Evolutionary conservation across 1,284 basidiomycete species (phyloP).

Genomic region (Erythrobasidium hasegawianum): DNA sequence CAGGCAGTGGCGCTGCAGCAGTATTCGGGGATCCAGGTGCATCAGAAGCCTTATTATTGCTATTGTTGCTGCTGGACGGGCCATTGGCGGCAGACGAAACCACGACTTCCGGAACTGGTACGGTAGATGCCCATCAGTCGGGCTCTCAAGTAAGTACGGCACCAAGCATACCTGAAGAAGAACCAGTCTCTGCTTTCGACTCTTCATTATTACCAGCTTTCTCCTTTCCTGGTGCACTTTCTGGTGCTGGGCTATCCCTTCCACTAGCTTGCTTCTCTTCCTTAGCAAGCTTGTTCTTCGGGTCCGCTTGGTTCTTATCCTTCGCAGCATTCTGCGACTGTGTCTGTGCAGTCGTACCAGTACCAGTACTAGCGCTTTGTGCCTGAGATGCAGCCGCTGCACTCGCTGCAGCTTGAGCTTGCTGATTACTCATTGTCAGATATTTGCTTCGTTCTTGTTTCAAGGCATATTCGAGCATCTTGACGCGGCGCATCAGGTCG

Average conservation of each 20-base stretch:
- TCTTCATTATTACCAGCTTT: not conserved
- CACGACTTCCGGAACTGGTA: constrained; percentile 22
- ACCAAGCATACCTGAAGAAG: not conserved
- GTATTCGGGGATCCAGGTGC: too few species aligned
- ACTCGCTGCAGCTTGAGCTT: not conserved
- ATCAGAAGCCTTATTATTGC: too few species aligned
- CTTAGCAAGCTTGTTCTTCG: constrained; percentile 26
- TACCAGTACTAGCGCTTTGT: constrained; percentile 43
- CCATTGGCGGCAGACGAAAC: constrained; percentile 7
- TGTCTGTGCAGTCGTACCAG: constrained; percentile 48
- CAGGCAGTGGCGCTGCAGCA: too few species aligned
- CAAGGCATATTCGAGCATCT: constrained; percentile 96
- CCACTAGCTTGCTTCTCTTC: constrained; percentile 10
- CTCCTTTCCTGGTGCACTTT: constrained; percentile 1
- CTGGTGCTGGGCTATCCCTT: constrained; percentile 11
- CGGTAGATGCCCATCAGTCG: not conserved
- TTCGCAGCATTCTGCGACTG: constrained; percentile 56
- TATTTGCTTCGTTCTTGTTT: constrained; percentile 78
- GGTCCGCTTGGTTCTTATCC: constrained; percentile 35
- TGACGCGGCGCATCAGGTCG: constrained; percentile 90
- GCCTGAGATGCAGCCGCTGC: not conserved
- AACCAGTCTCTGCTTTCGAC: not conserved
- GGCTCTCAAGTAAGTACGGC: not conserved
- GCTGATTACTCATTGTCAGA: constrained; percentile 8
- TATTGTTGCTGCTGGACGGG: too few species aligned